Percentiles rank a stretch among this genome's conserved stretches.
Evolutionary conservation across 2,329 filamentous ascomycete species (phyloP).

Genomic region (Colletotrichum acutatum): DNA sequence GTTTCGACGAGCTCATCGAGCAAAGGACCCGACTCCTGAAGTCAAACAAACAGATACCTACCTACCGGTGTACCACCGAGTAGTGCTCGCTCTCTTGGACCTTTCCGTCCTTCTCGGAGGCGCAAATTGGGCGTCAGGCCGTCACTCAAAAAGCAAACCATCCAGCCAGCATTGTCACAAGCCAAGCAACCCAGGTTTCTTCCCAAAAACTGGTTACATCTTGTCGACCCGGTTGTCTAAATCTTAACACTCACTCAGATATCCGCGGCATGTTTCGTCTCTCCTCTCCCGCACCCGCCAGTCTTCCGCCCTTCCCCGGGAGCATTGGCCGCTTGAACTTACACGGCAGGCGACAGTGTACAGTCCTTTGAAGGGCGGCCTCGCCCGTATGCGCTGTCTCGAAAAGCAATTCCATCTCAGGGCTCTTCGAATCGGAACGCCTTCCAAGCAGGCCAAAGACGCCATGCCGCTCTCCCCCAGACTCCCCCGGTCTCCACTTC

Average conservation of each 20-base stretch:
- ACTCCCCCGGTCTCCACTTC: slow-evolving; percentile 6
- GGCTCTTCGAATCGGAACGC: slow-evolving; percentile 32
- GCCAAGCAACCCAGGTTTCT: background rate
- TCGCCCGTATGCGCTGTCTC: slow-evolving; percentile 24
- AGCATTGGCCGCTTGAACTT: slow-evolving; percentile 18
- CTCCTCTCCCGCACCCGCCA: slow-evolving; percentile 23
- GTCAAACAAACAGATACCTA: background rate
- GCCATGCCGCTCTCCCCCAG: slow-evolving; percentile 20
- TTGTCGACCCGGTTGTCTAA: slow-evolving; percentile 3
- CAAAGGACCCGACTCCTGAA: background rate
- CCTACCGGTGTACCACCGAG: background rate
- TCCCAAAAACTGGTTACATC: slow-evolving; percentile 15
- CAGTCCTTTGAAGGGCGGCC: slow-evolving; percentile 22
- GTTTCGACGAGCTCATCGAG: slow-evolving; percentile 28
- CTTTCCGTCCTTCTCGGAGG: background rate
- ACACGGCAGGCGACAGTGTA: slow-evolving; percentile 17
- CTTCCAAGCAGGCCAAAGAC: slow-evolving; percentile 21
- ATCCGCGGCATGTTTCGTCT: slow-evolving; percentile 34
- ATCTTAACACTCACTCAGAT: slow-evolving; percentile 4
- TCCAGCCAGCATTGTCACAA: slow-evolving; percentile 4
- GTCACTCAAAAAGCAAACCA: background rate
- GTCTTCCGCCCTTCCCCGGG: slow-evolving; percentile 30
- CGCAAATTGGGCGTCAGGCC: background rate
- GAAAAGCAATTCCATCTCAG: slow-evolving; percentile 30
- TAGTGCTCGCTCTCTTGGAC: background rate